Evolutionary conservation across 805 yeast genomes (phyloP).

Genomic region (Spencermartinsiella europaea): DNA sequence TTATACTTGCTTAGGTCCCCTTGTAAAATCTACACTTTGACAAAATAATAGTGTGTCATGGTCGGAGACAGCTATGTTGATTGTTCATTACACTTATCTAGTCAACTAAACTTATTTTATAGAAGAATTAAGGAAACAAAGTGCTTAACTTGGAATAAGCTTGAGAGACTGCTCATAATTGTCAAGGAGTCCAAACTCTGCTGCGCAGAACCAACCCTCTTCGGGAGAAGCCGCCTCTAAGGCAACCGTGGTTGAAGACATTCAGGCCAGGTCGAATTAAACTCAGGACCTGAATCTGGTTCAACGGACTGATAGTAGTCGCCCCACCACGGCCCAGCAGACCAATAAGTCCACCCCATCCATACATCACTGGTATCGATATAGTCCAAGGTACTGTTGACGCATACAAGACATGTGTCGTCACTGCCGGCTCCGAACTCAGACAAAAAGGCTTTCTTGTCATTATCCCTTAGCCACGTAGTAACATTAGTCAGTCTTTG

Average conservation of each 20-base stretch:
- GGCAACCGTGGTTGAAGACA: background rate
- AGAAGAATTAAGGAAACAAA: no score
- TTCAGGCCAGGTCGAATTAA: background rate
- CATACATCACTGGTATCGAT: slow-evolving; percentile 1
- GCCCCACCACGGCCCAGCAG: slow-evolving; percentile 3
- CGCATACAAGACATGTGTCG: background rate
- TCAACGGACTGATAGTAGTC: background rate
- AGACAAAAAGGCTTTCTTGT: background rate
- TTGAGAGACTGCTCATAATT: no score
- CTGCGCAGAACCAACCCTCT: no score
- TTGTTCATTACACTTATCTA: no score
- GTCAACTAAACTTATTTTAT: no score
- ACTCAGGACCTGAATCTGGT: background rate
- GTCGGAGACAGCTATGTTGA: no score
- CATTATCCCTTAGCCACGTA: background rate
- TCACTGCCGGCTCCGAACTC: slow-evolving; percentile 3
- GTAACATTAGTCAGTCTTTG: background rate
- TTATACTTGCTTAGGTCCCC: no score
- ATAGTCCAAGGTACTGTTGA: background rate
- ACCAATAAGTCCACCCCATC: slow-evolving; percentile 2
- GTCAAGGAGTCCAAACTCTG: no score
- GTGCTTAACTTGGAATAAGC: no score
- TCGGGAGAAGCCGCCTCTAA: background rate
- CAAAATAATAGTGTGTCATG: no score
- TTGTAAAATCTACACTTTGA: no score